Conservation (phyloP, 176 grass and related monocot genomes). For the Panicum miliaceum region DNA sequence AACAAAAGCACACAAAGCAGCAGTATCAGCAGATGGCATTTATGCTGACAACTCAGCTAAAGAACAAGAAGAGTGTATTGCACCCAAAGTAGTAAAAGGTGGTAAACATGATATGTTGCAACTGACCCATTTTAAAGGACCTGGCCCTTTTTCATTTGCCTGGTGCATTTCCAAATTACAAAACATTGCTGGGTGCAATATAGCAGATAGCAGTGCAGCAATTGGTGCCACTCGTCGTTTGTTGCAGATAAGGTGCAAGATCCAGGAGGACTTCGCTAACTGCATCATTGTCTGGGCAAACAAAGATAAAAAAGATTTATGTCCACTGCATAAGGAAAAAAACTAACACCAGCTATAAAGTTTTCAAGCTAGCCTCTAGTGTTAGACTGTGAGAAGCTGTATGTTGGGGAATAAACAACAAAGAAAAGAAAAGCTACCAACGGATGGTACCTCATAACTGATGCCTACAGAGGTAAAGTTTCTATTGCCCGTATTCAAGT, state of each 20-base stretch:
- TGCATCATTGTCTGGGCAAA: constrained; percentile 77
- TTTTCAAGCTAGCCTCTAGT: background rate
- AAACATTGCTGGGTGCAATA: constrained; percentile 81
- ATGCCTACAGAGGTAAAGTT: constrained; percentile 54
- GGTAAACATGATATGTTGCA: constrained; percentile 27
- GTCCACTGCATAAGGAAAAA: background rate
- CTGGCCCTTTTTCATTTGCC: constrained; percentile 56
- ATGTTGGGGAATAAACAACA: constrained; percentile 23
- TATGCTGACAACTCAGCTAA: constrained; percentile 5
- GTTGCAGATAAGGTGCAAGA: constrained; percentile 90
- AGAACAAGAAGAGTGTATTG: constrained; percentile 15
- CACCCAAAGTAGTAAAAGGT: constrained; percentile 11
- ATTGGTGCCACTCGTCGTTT: constrained; percentile 91
- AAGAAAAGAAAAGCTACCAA: background rate
- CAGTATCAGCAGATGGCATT: constrained; percentile 40
- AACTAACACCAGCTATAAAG: background rate
- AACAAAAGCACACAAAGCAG: background rate
- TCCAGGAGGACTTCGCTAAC: constrained; percentile 86
- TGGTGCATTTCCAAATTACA: constrained; percentile 75
- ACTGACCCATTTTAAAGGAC: constrained; percentile 96
- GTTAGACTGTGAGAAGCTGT: constrained; percentile 7
- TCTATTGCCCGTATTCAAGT: constrained; percentile 15
- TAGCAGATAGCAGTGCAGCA: constrained; percentile 81
- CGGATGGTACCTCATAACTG: constrained; percentile 58
- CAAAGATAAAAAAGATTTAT: constrained; percentile 31